phyloP scores from a whole-genome alignment of 2,329 filamentous ascomycete genomes.

The Arthrinium puccinioides region DNA sequence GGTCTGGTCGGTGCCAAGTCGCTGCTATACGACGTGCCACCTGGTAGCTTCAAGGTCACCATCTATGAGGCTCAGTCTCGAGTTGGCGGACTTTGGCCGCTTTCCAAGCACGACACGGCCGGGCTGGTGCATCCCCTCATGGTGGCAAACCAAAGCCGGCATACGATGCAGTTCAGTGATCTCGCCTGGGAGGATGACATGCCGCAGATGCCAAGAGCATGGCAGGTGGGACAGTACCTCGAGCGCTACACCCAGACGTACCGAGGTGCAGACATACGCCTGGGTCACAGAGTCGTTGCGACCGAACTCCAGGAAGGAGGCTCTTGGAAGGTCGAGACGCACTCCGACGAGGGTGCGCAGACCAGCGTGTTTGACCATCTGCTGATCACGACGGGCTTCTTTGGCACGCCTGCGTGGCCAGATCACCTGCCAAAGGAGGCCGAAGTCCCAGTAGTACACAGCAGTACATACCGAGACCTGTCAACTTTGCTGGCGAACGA shows the following conservation, averaged over 20 bases:
- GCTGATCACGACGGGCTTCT: constrained; percentile 70
- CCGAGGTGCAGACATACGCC: constrained; percentile 34
- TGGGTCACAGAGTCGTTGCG: constrained; percentile 39
- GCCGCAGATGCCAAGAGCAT: constrained; percentile 66
- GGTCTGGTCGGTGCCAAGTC: constrained; percentile 68
- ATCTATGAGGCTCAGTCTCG: constrained; percentile 60
- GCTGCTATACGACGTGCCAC: constrained; percentile 52
- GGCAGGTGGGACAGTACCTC: constrained; percentile 70
- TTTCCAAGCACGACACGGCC: constrained; percentile 35
- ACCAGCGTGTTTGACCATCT: constrained; percentile 61
- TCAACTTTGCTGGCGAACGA: constrained; percentile 35
- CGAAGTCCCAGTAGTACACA: constrained; percentile 54
- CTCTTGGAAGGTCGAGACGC: constrained; percentile 33
- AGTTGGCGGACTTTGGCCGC: constrained; percentile 75
- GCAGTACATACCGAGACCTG: constrained; percentile 56
- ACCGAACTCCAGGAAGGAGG: constrained; percentile 26
- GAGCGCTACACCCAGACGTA: constrained; percentile 56
- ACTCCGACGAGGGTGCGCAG: constrained; percentile 26
- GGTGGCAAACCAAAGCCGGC: constrained; percentile 67
- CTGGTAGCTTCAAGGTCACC: constrained; percentile 55
- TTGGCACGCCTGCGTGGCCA: constrained; percentile 53
- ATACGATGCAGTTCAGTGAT: constrained; percentile 68
- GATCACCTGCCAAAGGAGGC: constrained; percentile 28
- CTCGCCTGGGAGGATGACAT: constrained; percentile 57
- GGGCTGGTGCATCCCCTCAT: constrained; percentile 59